Percentiles rank a stretch among this genome's conserved stretches.
Evolutionary conservation across 768 basidiomycete species (phyloP).

Genomic region (Podaxis sp.): DNA sequence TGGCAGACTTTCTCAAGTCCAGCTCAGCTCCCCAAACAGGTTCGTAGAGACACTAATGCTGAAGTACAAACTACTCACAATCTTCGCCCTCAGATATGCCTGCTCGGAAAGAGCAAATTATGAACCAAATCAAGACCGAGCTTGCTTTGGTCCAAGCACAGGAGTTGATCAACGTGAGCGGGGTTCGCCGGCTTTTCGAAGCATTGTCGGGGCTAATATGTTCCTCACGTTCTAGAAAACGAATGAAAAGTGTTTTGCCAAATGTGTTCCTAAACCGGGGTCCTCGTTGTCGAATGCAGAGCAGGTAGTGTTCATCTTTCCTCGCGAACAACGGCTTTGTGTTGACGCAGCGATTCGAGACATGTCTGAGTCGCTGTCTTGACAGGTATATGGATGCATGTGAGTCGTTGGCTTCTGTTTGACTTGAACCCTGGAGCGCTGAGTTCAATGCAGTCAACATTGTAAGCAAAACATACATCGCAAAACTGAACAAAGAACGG

Average conservation of each 20-base stretch:
- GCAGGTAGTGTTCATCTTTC: background rate
- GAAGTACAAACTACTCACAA: background rate
- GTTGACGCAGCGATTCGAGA: slow-evolving; percentile 36
- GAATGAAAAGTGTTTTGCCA: slow-evolving; percentile 71
- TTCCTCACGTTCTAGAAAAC: slow-evolving; percentile 51
- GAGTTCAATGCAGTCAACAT: slow-evolving; percentile 57
- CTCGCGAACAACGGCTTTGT: background rate
- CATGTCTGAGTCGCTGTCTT: slow-evolving; percentile 70
- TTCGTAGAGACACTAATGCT: background rate
- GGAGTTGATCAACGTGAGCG: slow-evolving; percentile 70
- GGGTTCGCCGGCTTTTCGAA: background rate
- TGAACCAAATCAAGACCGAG: slow-evolving; percentile 65
- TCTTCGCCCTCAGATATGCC: slow-evolving; percentile 31
- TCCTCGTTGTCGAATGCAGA: slow-evolving; percentile 2
- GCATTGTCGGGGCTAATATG: background rate
- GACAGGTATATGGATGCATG: slow-evolving; percentile 85
- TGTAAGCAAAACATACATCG: slow-evolving; percentile 64
- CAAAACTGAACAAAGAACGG: slow-evolving; percentile 54
- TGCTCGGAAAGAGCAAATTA: slow-evolving; percentile 48
- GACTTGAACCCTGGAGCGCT: background rate
- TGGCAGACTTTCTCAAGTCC: slow-evolving; percentile 53
- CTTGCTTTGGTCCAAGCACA: slow-evolving; percentile 73
- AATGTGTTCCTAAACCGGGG: slow-evolving; percentile 76
- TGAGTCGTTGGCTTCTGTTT: slow-evolving; percentile 33
- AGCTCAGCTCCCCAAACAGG: slow-evolving; percentile 21